Evolutionary conservation across 2,329 filamentous ascomycete genomes (phyloP).

Genomic region (Coleophoma crateriformis): DNA sequence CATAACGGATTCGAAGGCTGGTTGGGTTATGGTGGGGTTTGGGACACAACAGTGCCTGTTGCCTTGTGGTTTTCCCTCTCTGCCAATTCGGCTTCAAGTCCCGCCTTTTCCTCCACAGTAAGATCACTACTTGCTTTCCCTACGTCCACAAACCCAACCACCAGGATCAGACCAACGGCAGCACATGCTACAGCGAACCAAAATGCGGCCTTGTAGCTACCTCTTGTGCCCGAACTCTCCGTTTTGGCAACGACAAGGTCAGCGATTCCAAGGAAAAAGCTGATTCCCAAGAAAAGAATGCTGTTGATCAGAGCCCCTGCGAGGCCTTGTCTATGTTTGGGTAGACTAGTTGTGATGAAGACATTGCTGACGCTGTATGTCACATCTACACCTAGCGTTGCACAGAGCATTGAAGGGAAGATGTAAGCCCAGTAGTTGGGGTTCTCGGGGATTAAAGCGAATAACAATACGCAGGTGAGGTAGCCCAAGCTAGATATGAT

Average conservation of each 20-base stretch:
- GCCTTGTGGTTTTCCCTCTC: no score
- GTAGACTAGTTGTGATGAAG: slow-evolving; percentile 67
- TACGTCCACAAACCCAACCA: not conserved
- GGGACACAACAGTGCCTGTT: no score
- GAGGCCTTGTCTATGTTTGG: slow-evolving; percentile 58
- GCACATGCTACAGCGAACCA: not conserved
- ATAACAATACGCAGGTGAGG: slow-evolving; percentile 40
- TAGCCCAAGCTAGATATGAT: slow-evolving; percentile 42
- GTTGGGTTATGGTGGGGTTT: no score
- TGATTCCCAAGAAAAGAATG: not conserved
- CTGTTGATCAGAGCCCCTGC: slow-evolving; percentile 62
- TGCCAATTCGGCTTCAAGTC: not conserved
- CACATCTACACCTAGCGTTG: slow-evolving; percentile 67
- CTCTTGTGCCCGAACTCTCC: not conserved
- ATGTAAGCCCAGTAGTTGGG: slow-evolving; percentile 56
- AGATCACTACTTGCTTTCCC: not conserved
- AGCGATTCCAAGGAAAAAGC: not conserved
- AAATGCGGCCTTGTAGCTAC: not conserved
- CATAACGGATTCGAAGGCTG: no score
- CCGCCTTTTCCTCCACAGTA: not conserved
- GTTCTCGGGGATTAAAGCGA: slow-evolving; percentile 44
- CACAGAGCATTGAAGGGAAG: slow-evolving; percentile 61
- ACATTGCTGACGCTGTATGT: slow-evolving; percentile 69
- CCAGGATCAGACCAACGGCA: not conserved
- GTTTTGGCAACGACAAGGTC: not conserved